Evolutionary conservation across 768 basidiomycete species (phyloP), one percentile per base, ranked within the genome.

Genomic region (Pilatotrama ljubarskyi): DNA sequence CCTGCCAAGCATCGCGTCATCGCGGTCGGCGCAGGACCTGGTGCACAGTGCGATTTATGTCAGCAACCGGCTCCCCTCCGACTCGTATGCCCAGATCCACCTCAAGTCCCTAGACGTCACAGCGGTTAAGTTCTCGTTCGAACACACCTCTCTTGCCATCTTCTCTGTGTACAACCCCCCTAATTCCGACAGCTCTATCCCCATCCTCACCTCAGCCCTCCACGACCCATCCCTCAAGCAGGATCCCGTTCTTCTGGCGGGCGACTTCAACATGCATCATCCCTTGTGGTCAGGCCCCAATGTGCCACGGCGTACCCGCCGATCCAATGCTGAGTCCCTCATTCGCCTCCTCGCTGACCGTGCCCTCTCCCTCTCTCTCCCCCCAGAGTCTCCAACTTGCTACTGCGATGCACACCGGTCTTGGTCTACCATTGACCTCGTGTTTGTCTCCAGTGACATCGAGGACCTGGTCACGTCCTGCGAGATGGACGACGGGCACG

Each of bases 181-280:
- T 25, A 26, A 26, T 24, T 53, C 51, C n/a, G 51, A 41, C 25
- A 42, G 40, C 38, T 29, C 51, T 9, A 42, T 53, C 26, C 14
- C 50, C 15, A 17, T 38, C 11, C 32, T 51, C 35, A 6, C n/a
- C 9, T 4, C 35, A 6, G 18, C 22, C 26, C 29, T 49, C 10
- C 15, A 7, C 10, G 29, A 32, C 29, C 29, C 47, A 11, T 5
- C 22, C 13, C 24, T 47, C 14, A 8, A 26, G 26, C 20, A 14
- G 6, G 37, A 35, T 0, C 41, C 41, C 5, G 13, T 25, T 14
- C 22, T 52, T 20, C 24, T 59, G n/a, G 9, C 29, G 1, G 58
- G 51, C 5, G 58, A 59, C 51, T 59, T 49, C 26, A 59, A 59
- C 51, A n/a, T 49, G 22, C 58, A 59, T 22, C 58, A 59, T 51